Evolutionary conservation across 2,329 filamentous ascomycete species (phyloP), one percentile per base, ranked within the genome.

Genomic region (Escovopsis sp.): DNA sequence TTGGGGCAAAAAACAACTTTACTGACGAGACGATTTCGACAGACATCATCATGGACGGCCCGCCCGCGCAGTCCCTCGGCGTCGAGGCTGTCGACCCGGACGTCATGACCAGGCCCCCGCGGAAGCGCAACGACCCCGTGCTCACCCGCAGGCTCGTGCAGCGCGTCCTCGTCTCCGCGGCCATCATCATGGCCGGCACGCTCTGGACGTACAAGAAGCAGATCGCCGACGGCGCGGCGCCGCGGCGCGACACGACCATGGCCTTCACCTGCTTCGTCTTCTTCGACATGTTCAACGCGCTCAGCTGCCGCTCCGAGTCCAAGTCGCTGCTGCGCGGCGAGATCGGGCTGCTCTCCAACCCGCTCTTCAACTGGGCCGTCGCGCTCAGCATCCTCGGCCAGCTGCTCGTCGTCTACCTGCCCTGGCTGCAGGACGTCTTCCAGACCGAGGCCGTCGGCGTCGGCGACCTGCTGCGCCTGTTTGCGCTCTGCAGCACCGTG

Each of bases 11-110:
- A 15, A 15, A 2, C 15, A 15, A 15, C 15, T 15, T 15, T 15
- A 15, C 15, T 15, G 15, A 15, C 15, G 15, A 15, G 15, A 15
- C 15, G 15, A 15, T 15, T 15, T 15, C 2, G 15, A 15, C 52
- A 96, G 89, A 98, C 59, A 96, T 98, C 57, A 88, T 98, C 54
- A 98, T 98, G 93, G 93, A 98, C 63, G 91, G 93, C 9, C 91
- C 91, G 12, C 91, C 91, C 1, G 91, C 91, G 2, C 91, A 98
- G 63, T 98, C 91, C 10, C 78, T 98, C 2, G 93, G 91, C 34
- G 91, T 98, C 33, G 91, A 98, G 59, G 81, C 81, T 15, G 91
- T 98, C 38, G 91, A 96, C 57, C 86, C 85, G 26, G 82, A 89
- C 48, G 86, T 98, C 42, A 95, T 98, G 85, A 82, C 75, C 47